Evolutionary conservation across 2,329 filamentous ascomycete genomes (phyloP), one percentile per base, ranked within the genome.

Genomic region (Neofusicoccum kwambonambiense): DNA sequence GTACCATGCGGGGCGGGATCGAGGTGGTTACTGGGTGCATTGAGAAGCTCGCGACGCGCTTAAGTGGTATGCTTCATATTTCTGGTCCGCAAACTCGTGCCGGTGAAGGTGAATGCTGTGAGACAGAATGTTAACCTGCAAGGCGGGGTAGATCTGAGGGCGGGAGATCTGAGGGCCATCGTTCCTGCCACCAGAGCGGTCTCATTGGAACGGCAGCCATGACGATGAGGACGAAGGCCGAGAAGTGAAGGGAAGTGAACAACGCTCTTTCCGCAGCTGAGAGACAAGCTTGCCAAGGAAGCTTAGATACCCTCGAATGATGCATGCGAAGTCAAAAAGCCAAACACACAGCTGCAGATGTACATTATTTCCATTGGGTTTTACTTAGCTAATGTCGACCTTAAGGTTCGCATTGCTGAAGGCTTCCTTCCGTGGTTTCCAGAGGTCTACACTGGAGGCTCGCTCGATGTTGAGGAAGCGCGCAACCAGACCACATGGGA

Each of bases 21-120:
- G 39, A 51, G 27, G 13, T 35, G 22, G 19, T 37, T 76, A 71
- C 68, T 72, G 73, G 68, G 72, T 71, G 69, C 71, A 74, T 71
- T 65, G 66, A 75, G 76, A 74, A 73, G 72, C 74, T 75, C 76
- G 71, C 73, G 72, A 60, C 37, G 54, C 45, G 63, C 63, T 45
- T 74, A 75, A 74, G 69, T 57, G 73, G 71, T 69, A 76, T 77
- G 74, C 72, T 76, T 68, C 69, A 74, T 76, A 77, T 45, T 58
- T 51, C 52, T 58, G 63, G 47, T 19, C 22, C 45, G 54, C 63
- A 60, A 60, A 60, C 56, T 60, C 44, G 41, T 60, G 56, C 31
- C 42, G 56, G 52, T 54, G 34, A 45, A 51, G 61, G 47, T 63
- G 61, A 45, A 63, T 51, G 47, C n/a, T 52, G 61, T 45, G 50